phyloP scores from a whole-genome alignment of 371 early-diverging fungal genomes.

The Circinella minor region DNA sequence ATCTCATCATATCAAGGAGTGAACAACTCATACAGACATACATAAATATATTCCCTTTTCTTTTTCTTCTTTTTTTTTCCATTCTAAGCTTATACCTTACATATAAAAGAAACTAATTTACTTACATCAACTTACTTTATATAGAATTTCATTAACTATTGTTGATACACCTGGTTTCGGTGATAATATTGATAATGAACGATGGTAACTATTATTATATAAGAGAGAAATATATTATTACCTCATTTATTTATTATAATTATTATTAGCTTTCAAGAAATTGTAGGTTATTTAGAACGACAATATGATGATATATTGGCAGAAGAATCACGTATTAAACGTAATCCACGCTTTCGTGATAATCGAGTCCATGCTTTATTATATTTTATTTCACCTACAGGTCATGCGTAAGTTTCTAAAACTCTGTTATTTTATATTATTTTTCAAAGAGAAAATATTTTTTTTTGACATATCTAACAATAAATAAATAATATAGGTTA shows the following conservation, averaged over 20 bases:
- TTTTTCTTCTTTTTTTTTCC: too few species aligned
- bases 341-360: slow-evolving; percentile 97
- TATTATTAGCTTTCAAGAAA: slow-evolving; percentile 69
- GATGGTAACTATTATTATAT: slow-evolving; percentile 51
- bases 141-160: slow-evolving; percentile 76
- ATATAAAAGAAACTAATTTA: not conserved
- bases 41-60: too few species aligned
- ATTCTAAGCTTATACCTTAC: not conserved
- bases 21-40: not conserved
- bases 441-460: not conserved
- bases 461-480: too few species aligned
- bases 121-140: not conserved
- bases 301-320: slow-evolving; percentile 96
- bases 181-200: slow-evolving; percentile 87
- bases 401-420: slow-evolving; percentile 74
- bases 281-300: slow-evolving; percentile 91
- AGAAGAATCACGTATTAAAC: slow-evolving; percentile 93
- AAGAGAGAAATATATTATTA: too few species aligned
- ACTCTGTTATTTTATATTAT: too few species aligned
- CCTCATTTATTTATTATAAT: too few species aligned
- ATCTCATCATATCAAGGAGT: not conserved
- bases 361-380: slow-evolving; percentile 96
- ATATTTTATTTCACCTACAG: slow-evolving; percentile 98
- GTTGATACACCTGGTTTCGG: slow-evolving; percentile 99
- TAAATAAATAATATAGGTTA: slow-evolving; percentile 54